These are phyloP conservation scores for Solanum okadae DNA, from an alignment of 257 asterid genomes.

Conservation along the genomic window DNA sequence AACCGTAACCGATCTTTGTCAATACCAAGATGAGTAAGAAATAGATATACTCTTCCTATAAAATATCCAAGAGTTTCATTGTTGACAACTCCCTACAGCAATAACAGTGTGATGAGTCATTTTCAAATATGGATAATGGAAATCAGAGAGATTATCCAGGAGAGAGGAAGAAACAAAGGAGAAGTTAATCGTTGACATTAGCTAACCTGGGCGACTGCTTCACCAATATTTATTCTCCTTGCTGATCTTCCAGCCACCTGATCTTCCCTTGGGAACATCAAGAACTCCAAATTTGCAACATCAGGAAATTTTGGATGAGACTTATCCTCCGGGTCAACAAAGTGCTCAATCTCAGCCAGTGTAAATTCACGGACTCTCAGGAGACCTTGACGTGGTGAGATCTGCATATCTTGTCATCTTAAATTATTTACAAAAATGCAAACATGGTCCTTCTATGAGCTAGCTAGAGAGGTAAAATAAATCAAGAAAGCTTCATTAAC, in stretches of 20 bases:
- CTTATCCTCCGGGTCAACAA: constrained; percentile 64
- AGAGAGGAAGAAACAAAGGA: background rate
- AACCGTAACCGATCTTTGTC: constrained; percentile 63
- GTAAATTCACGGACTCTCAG: constrained; percentile 66
- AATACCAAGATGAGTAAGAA: constrained; percentile 63
- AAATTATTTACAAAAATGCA: background rate
- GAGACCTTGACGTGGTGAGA: constrained; percentile 73
- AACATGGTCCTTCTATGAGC: background rate
- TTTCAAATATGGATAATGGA: background rate
- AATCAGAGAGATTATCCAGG: background rate
- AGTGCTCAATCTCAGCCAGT: constrained; percentile 67
- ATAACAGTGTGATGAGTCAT: background rate
- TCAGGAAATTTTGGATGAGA: constrained; percentile 63
- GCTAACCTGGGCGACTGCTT: constrained; percentile 50
- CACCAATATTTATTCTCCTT: constrained; percentile 35
- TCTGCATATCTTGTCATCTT: constrained; percentile 22
- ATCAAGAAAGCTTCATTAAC: background rate
- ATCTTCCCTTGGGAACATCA: constrained; percentile 70
- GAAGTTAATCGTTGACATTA: background rate
- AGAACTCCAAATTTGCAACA: constrained; percentile 46
- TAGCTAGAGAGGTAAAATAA: background rate
- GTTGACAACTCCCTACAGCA: constrained; percentile 26
- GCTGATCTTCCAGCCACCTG: constrained; percentile 56
- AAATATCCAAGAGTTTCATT: constrained; percentile 35
- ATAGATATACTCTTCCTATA: constrained; percentile 58